Evolutionary conservation across 352 stramenopile genomes (phyloP).

Genomic region (Pelagophyceae sp.): DNA sequence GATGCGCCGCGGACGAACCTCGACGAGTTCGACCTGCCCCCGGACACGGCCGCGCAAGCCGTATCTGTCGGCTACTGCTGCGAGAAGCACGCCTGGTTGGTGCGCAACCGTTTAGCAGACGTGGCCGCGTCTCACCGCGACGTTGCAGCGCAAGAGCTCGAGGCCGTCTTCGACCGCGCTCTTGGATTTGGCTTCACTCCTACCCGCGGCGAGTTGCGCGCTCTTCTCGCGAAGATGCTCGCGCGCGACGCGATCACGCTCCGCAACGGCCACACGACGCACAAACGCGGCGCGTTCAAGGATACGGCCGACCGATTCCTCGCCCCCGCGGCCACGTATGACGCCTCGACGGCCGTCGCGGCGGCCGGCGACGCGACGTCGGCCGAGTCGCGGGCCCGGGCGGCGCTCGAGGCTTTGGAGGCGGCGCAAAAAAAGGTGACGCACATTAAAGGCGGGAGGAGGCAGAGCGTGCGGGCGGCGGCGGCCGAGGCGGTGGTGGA

Average conservation of each 20-base stretch:
- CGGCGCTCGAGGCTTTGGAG: too few species aligned
- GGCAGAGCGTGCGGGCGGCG: neutral
- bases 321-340: too few species aligned
- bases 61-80: conserved; percentile 10
- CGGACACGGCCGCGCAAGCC: neutral
- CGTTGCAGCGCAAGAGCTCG: neutral
- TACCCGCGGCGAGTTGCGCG: neutral
- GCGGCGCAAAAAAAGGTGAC: too few species aligned
- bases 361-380: too few species aligned
- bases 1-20: neutral
- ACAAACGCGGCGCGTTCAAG: too few species aligned
- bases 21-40: neutral
- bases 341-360: too few species aligned
- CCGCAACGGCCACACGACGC: neutral
- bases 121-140: neutral
- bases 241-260: neutral
- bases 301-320: too few species aligned
- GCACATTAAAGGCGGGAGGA: too few species aligned
- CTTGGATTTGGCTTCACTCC: neutral
- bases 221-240: neutral
- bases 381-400: too few species aligned
- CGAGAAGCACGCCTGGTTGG: conserved; percentile 8
- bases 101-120: neutral
- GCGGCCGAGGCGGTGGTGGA: neutral
- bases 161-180: neutral